Percentiles rank a stretch among this genome's conserved stretches.
Conservation (phyloP, 805 yeast genomes). For the Teunomyces panamensis region DNA sequence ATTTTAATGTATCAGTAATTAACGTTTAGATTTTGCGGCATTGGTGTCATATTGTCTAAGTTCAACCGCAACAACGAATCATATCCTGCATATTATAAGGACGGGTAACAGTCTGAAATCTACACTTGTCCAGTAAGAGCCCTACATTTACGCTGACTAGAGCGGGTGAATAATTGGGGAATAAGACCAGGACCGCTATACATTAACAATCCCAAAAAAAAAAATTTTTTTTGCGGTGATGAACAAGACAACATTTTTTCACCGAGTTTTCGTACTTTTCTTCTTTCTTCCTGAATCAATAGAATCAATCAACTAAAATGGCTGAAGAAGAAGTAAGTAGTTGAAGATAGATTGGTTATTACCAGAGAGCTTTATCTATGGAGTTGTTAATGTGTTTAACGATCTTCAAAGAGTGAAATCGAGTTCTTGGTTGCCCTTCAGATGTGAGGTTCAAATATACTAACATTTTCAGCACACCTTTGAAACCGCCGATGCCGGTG, state of each 20-base stretch:
- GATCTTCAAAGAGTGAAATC: not conserved
- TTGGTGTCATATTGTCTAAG: not conserved
- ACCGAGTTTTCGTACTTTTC: not conserved
- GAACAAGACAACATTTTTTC: conserved; percentile 6
- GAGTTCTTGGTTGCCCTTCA: not conserved
- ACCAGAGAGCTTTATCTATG: not conserved
- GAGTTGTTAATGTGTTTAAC: not conserved
- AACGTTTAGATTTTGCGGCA: not conserved
- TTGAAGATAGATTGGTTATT: not conserved
- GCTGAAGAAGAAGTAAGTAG: conserved; percentile 43
- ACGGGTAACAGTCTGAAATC: conserved; percentile 7
- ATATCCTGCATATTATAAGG: not conserved
- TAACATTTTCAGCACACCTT: conserved; percentile 70
- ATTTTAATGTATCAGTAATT: not conserved
- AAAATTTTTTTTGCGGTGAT: conserved; percentile 5
- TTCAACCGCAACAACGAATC: not conserved
- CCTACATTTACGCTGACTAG: conserved; percentile 2
- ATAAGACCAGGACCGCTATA: not conserved
- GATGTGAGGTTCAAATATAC: conserved; percentile 12
- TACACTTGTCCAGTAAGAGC: conserved; percentile 3
- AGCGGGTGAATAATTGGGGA: conserved; percentile 2
- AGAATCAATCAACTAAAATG: conserved; percentile 18
- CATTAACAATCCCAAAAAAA: not conserved
- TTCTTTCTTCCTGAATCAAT: conserved; percentile 4
- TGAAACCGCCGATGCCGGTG: conserved; percentile 98